Evolutionary conservation across 768 basidiomycete species (phyloP), one percentile per base, ranked within the genome.

Genomic region (Boletales sp.): DNA sequence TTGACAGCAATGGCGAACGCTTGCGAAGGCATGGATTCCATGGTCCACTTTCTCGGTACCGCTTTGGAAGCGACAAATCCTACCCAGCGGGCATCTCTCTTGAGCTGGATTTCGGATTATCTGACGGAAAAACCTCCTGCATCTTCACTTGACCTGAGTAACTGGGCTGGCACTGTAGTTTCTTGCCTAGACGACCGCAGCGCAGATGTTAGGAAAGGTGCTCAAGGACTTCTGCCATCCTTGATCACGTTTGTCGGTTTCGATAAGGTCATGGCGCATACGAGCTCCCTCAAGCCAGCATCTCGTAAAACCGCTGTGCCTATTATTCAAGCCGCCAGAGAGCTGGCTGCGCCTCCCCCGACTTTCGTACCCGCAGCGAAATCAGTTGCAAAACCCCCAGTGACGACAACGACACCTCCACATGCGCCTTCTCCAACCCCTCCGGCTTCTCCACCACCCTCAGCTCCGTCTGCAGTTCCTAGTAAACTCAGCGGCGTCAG

Each of bases 151-250:
- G 95, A 98, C 62, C 72, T 98, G 14, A 77, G 77, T 37, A 70
- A 76, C 32, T 86, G 93, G 79, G 80, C 79, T 8, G 62, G 76
- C 8, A 74, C 82, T 2, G 68, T 90, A 24, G 78, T 99, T 15
- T 66, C 78, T 3, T 93, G 82, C 53, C 78, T 99, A 31, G 97
- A 99, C 62, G 97, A 99, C 66, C 83, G 93, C 29, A 95, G 73
- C 60, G 79, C 79, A 11, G 97, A 99, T 64, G 90, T 98, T 18
- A 83, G 97, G 49, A 98, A 98, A 69, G 85, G 83, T 13, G 92
- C 94, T 6, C 87, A 90, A 56, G 83, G 84, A 2, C 65, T 97
- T 27, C 69, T 99, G 13, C 91, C 93, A 0, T 69, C 74, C 39
- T 67, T 99, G 48, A 84, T 98, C 43, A 69, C 76, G 4, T 82